Percentiles rank a stretch among this genome's conserved stretches.
Conservation (phyloP, 257 asterid genomes). For the Handroanthus guayacan region DNA sequence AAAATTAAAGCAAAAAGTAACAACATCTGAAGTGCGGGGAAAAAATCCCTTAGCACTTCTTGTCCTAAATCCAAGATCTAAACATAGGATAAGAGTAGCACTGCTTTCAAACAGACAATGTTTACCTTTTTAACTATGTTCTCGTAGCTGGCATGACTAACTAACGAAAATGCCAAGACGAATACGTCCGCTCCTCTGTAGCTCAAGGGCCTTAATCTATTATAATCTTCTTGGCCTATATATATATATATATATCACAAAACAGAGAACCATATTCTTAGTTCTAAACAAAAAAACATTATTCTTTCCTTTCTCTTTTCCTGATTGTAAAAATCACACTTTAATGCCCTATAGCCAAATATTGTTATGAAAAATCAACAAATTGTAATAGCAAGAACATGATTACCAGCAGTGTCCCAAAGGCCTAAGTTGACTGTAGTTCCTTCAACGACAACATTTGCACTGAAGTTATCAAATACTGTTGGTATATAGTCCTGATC, state of each 20-base stretch:
- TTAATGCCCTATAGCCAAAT: background rate
- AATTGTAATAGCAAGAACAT: background rate
- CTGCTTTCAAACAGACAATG: constrained; percentile 13
- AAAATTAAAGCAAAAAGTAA: too few relatives aligned
- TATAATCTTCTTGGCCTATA: constrained; percentile 81
- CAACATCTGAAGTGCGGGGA: too few relatives aligned
- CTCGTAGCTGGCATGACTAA: constrained; percentile 83
- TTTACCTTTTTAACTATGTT: constrained; percentile 70
- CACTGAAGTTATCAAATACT: constrained; percentile 84
- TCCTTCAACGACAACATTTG: constrained; percentile 79
- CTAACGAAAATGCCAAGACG: constrained; percentile 73
- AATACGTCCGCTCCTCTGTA: constrained; percentile 81
- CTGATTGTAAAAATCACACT: constrained; percentile 11
- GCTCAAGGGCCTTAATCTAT: constrained; percentile 80
- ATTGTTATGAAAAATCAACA: background rate
- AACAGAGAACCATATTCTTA: constrained; percentile 25
- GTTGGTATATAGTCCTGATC: constrained; percentile 77
- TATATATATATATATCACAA: constrained; percentile 16
- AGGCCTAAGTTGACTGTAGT: constrained; percentile 80
- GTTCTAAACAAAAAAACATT: background rate
- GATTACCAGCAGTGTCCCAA: constrained; percentile 86
- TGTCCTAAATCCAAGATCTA: too few relatives aligned
- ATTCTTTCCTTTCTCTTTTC: background rate
- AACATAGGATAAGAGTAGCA: background rate
- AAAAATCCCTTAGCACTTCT: too few relatives aligned